Evolutionary conservation across 129 eudicot species (phyloP).

Genomic region (Lactuca sativa): DNA sequence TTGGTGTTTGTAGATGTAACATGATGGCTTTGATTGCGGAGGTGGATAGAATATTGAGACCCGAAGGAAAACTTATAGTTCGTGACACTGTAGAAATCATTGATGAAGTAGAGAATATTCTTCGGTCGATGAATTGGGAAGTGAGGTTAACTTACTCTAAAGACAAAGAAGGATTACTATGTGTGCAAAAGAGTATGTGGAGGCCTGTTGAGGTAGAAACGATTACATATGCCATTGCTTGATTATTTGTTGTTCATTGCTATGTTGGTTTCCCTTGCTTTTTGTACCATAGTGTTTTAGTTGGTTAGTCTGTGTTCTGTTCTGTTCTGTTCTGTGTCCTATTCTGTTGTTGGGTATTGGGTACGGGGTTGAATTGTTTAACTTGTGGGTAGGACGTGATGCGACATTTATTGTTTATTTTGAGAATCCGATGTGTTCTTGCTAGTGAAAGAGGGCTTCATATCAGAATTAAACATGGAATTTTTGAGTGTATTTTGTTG

Average conservation of each 20-base stretch:
- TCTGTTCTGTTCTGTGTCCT: background rate
- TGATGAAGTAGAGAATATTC: constrained; percentile 58
- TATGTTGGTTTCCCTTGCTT: constrained; percentile 7
- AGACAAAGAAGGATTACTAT: constrained; percentile 81
- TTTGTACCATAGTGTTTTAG: constrained; percentile 22
- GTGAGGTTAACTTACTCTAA: constrained; percentile 70
- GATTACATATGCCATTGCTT: constrained; percentile 55
- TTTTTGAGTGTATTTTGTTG: constrained; percentile 30
- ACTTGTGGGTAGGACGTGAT: constrained; percentile 20
- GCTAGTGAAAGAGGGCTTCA: constrained; percentile 27
- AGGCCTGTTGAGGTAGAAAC: constrained; percentile 70
- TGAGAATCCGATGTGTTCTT: constrained; percentile 21
- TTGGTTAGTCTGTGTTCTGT: background rate
- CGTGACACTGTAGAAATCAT: constrained; percentile 66
- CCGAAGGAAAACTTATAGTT: constrained; percentile 83
- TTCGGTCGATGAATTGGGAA: constrained; percentile 79
- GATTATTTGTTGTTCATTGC: background rate
- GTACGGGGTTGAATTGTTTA: constrained; percentile 15
- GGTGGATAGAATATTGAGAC: constrained; percentile 86
- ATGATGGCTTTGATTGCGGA: constrained; percentile 66
- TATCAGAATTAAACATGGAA: constrained; percentile 14
- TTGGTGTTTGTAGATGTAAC: constrained; percentile 54
- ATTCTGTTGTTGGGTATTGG: background rate
- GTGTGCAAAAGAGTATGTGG: constrained; percentile 80
- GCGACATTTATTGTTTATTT: constrained; percentile 28